Conservation (phyloP, 1,284 basidiomycete species). For the Puccinia polysora region DNA sequence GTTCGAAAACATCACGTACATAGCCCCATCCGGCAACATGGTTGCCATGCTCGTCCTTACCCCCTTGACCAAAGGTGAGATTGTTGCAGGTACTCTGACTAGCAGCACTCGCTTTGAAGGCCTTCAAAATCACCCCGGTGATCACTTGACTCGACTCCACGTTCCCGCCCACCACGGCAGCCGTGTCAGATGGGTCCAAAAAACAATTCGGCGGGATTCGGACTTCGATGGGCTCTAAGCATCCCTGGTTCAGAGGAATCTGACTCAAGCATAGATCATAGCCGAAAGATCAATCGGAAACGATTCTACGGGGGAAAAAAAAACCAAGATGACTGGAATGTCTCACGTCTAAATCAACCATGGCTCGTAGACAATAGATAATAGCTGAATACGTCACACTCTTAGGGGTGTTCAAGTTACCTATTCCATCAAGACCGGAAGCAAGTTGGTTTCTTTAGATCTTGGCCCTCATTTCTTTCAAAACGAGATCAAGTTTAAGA, state of each 20-base stretch:
- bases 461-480: no score
- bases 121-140: constrained; percentile 88
- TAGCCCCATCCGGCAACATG: constrained; percentile 79
- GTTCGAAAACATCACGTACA: neutral
- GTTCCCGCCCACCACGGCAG: constrained; percentile 89
- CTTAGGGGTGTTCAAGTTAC: constrained; percentile 57
- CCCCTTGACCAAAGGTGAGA: constrained; percentile 82
- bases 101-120: constrained; percentile 86
- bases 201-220: constrained; percentile 74
- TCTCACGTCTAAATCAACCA: constrained; percentile 72
- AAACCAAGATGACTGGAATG: neutral
- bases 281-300: neutral
- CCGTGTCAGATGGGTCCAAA: constrained; percentile 68
- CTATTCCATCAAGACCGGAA: neutral
- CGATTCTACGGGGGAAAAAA: neutral
- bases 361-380: constrained; percentile 86
- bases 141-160: constrained; percentile 88
- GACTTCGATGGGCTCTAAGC: constrained; percentile 57
- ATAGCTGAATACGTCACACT: constrained; percentile 87
- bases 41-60: constrained; percentile 75
- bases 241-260: constrained; percentile 57
- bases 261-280: constrained; percentile 47
- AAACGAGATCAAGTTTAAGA: neutral
- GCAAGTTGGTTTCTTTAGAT: no score
- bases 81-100: constrained; percentile 87